Conservation (phyloP, 2,329 filamentous ascomycete species). For the Geosmithia morbida region DNA sequence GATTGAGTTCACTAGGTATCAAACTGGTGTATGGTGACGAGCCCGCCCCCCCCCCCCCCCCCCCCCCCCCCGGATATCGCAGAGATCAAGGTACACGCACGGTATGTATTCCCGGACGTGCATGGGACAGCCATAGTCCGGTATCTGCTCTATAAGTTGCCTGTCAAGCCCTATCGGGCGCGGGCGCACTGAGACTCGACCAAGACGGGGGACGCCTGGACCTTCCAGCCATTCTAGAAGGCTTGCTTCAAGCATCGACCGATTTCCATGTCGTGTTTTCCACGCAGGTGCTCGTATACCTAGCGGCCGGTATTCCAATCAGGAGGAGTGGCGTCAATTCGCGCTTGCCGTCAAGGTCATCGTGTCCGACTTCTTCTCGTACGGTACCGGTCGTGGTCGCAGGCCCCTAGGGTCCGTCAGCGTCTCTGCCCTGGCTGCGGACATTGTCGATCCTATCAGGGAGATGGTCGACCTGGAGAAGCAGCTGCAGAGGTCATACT, state of each 20-base stretch:
- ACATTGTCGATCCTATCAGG: neutral
- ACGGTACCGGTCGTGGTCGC: neutral
- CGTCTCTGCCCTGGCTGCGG: neutral
- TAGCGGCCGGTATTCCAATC: neutral
- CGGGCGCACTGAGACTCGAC: neutral
- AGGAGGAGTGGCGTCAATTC: neutral
- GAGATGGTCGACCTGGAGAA: neutral
- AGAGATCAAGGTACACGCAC: too few species aligned
- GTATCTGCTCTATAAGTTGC: too few species aligned
- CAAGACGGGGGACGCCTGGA: neutral
- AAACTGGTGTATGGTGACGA: too few species aligned
- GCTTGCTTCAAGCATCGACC: neutral
- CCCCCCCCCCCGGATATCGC: too few species aligned
- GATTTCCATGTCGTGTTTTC: neutral
- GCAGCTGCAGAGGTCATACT: neutral
- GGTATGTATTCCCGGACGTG: too few species aligned
- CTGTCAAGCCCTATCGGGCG: too few species aligned
- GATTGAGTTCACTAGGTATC: too few species aligned
- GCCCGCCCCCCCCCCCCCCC: too few species aligned
- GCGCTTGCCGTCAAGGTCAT: slow-evolving; percentile 47
- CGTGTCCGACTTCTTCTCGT: neutral
- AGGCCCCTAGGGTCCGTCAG: neutral
- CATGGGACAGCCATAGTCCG: too few species aligned
- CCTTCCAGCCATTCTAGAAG: neutral
- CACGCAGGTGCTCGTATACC: neutral